Base-by-base conservation (phyloP, 2,329 filamentous ascomycete species). In the Bipolaris cookei region DNA sequence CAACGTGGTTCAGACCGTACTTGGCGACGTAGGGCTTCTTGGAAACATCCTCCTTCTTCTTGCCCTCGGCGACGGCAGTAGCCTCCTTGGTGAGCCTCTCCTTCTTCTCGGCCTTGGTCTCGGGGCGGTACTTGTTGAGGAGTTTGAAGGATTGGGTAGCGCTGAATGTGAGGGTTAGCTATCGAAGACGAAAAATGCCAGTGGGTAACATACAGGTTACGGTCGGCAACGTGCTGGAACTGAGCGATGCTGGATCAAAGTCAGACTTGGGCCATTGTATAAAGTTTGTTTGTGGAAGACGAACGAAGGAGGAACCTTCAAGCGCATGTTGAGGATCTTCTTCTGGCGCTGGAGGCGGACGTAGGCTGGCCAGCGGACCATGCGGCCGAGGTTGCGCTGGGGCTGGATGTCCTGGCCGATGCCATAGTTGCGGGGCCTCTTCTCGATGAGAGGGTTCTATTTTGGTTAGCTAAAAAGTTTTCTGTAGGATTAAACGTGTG, bases 11-110 rank as follows among this genome's bases (percentile, higher is more conserved):
- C 76, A 99, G 89, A 85, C 95, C 95, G 84, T 97, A 99, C 90
- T 99, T 99, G 87, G 95, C 93, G 70, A 90, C 84, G 84, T 97
- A 99, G 77, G 95, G 95, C 91, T 99, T 99, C 92, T 98, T 98
- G 90, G 88, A 91, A 80, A 96, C 94, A 77, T 75, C 72, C 88
- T 99, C 96, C 91, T 98, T 98, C 91, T 98, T 99, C 91, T 98
- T 97, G 82, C 96, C 95, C 83, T 98, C 93, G 80, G 92, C 89
- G 80, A 99, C 88, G 77, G 95, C 96, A 75, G 93, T 97, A 68
- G 96, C 95, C 88, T 99, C 95, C 88, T 97, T 92, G 81, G 91
- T 88, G 69, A 99, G 87, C 84, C 95, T 92, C 86, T 99, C 96
- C 89, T 98, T 99, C 92, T 99, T 99, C 90, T 98, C 94, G 75